Base-by-base conservation (phyloP, 768 basidiomycete genomes). In the Leccinum pellstonianum region DNA sequence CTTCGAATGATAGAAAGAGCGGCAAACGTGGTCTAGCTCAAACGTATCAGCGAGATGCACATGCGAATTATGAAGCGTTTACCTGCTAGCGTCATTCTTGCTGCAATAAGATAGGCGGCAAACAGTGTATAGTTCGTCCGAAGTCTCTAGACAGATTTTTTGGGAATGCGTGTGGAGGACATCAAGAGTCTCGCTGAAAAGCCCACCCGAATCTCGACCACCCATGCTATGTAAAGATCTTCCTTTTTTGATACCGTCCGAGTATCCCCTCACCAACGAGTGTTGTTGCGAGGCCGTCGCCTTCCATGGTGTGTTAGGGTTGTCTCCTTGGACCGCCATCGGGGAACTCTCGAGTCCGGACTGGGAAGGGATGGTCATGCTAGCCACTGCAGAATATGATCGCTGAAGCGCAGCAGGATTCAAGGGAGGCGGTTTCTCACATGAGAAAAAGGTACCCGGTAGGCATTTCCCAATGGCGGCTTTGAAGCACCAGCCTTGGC, bases 401-500 rank as follows among this genome's bases (percentile, higher is more conserved):
- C 63, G 64, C 11, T 72, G 71, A 12, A 73, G 61, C 29, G 64
- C 63, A 3, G 59, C 55, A 3, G 67, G 52, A 55, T 70, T 68
- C 6, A 63, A 58, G 6, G 67, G 57, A 2, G 68, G 64, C 17
- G 69, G 60, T 57, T 67, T 63, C 37, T 75, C 75, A 68, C 83
- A 87, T 0, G 81, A 77, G 67, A 79, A 86, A 71, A 91, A 90
- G 10, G 77, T 80, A 4, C 74, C 62, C 0, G 88, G 87, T 5
- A 90, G 78, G 41, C 72, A 78, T 12, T 76, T 80, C 9, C 83
- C 84, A 29, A 88, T 81, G 0, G 83, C 84, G 3, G 77, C 70
- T 55, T 77, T 81, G 77, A 90, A 89, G 66, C 88, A 90, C 89
- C 88, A 90, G 8, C 81, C 86, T 12, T 77, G 76, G 59, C 88